Evolutionary conservation across 2,329 filamentous ascomycete species (phyloP).

Genomic region (Boeremia lycopersici): DNA sequence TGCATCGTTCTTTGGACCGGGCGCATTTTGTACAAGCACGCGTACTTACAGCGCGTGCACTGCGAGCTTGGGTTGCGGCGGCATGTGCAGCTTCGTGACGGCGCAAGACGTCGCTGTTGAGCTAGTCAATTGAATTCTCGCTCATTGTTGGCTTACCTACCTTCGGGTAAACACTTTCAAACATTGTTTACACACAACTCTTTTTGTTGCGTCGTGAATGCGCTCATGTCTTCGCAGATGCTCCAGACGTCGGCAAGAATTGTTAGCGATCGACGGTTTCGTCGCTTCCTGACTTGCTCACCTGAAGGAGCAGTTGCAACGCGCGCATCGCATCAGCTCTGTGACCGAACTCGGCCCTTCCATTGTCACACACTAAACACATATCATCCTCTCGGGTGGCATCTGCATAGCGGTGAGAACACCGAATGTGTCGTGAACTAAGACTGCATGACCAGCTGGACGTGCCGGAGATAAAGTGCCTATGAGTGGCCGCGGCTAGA

Average conservation of each 20-base stretch:
- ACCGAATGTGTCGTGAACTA: too few relatives aligned
- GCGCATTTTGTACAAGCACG: slow-evolving; percentile 17
- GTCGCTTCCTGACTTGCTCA: background rate
- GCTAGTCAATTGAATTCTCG: background rate
- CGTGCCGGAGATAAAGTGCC: too few relatives aligned
- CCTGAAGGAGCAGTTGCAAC: slow-evolving; percentile 16
- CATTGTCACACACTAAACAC: background rate
- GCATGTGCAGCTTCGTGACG: slow-evolving; percentile 17
- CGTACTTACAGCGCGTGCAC: background rate
- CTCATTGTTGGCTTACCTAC: background rate
- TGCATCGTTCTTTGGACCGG: slow-evolving; percentile 13
- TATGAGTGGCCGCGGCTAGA: too few relatives aligned
- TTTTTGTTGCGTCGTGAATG: slow-evolving; percentile 7
- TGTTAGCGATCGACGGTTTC: background rate
- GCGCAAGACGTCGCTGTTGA: slow-evolving; percentile 13
- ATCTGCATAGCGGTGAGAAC: too few relatives aligned
- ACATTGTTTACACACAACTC: slow-evolving; percentile 9
- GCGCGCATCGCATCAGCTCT: slow-evolving; percentile 8
- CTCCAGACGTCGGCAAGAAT: background rate
- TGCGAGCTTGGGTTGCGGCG: background rate
- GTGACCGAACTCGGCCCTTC: background rate
- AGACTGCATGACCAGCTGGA: too few relatives aligned
- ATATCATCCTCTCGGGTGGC: too few relatives aligned
- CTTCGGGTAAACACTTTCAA: slow-evolving; percentile 15
- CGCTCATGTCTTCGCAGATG: slow-evolving; percentile 17